Evolutionary conservation across 352 stramenopile species (phyloP), one percentile per base, ranked within the genome.

Genomic region (Sclerospora graminicola): DNA sequence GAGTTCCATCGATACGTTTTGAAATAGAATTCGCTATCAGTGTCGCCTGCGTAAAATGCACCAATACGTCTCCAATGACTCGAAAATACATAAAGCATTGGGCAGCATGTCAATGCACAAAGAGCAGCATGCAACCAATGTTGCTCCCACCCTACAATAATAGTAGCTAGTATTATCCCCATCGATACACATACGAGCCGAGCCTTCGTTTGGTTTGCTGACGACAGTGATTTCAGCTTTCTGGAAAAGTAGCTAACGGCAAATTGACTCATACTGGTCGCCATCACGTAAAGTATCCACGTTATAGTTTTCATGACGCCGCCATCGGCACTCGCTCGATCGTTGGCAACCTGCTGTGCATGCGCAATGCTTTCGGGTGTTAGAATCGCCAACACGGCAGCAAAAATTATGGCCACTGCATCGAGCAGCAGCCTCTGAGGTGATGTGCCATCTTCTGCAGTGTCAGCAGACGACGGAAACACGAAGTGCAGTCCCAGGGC

Each of bases 41-140:
- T 30, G 5, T 16, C 34, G 5, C 27, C 19, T 32, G 18, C 39
- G 40, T 27, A 43, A 0, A 18, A 45, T 7, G 9, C 30, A 10
- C 19, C 21, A 30, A 43, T 16, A 41, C 35, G 33, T 11, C 51
- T 43, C 49, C 69, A 66, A 18, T 64, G 60, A 18, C 41, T 41
- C 27, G 69, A 52, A 32, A 74, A 57, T 19, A 71, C 60, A 38
- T 69, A 75, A n/a, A 85, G 45, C 8, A 85, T 72, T 6, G 78
- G 51, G 6, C 67, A 40, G 23, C 67, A 64, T 0, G 69, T 66
- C 8, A 62, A 18, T 3, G 59, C 34, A 19, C 71, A 68, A 1
- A 72, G 50, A 8, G 42, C 39, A 15, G 63, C 73, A 16, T 66
- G 65, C n/a, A 85, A 48, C 69, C 65, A 83, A 34, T 72, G 55